phyloP scores from a whole-genome alignment of 2,329 filamentous ascomycete genomes.

The Colletotrichum higginsianum region DNA sequence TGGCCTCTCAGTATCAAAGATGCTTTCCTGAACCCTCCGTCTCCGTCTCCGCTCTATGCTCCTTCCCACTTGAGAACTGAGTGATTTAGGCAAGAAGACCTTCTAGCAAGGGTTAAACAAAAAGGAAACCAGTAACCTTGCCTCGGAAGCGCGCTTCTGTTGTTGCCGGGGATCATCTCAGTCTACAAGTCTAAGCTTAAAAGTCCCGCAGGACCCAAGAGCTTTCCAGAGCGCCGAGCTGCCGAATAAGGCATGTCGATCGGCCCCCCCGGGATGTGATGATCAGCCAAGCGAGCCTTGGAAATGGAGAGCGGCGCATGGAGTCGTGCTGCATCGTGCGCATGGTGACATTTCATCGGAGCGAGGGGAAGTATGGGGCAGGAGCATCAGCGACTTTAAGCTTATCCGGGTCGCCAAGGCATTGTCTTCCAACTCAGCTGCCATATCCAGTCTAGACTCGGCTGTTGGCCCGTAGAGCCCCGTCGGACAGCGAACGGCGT shows the following conservation, averaged over 20 bases:
- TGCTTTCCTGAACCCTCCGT: no score
- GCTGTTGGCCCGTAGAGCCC: conserved; percentile 33
- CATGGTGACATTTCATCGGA: conserved; percentile 31
- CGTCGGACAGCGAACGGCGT: neutral
- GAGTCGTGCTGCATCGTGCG: neutral
- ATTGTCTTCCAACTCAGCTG: conserved; percentile 2
- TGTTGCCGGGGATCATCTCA: conserved; percentile 30
- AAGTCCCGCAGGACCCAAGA: conserved; percentile 7
- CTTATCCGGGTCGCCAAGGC: conserved; percentile 38
- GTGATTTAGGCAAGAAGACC: neutral
- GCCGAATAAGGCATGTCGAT: conserved; percentile 34
- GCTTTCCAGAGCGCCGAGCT: conserved; percentile 1
- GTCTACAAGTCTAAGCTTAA: neutral
- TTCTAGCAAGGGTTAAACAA: neutral
- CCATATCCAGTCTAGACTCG: conserved; percentile 33
- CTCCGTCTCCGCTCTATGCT: neutral
- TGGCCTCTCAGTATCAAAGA: neutral
- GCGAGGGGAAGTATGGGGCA: conserved; percentile 36
- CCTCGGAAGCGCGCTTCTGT: neutral
- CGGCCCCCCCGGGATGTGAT: neutral
- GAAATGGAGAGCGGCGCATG: neutral
- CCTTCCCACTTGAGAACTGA: neutral
- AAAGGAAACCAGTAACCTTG: neutral
- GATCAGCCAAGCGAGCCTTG: neutral
- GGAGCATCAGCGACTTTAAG: conserved; percentile 36